Evolutionary conservation across 805 yeast genomes (phyloP).

Genomic region (Candida anglica): DNA sequence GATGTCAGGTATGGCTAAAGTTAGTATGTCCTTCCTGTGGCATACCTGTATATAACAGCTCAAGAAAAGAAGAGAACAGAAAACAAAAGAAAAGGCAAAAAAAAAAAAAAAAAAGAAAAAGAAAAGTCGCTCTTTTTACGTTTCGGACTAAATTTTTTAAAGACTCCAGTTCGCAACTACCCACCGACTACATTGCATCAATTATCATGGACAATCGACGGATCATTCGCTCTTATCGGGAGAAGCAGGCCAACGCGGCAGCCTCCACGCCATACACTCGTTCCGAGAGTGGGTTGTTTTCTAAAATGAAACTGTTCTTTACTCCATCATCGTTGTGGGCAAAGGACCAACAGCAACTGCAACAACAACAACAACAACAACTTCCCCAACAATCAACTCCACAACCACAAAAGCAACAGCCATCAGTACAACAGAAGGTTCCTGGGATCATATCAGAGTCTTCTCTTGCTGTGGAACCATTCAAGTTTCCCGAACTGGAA

Average conservation of each 20-base stretch:
- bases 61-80: too few relatives aligned
- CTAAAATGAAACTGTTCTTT: conserved; percentile 24
- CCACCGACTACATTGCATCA: too few relatives aligned
- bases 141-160: too few relatives aligned
- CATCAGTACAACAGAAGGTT: neutral
- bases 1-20: too few relatives aligned
- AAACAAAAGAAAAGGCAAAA: too few relatives aligned
- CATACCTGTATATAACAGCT: too few relatives aligned
- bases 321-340: conserved; percentile 6
- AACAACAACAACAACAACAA: conserved; percentile 1
- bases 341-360: conserved; percentile 4
- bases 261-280: conserved; percentile 18
- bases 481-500: conserved; percentile 10
- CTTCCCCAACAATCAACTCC: neutral
- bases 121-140: too few relatives aligned
- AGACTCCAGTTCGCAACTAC: too few relatives aligned
- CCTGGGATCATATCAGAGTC: neutral
- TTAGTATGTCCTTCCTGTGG: too few relatives aligned
- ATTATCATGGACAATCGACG: conserved; percentile 31
- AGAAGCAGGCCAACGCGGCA: conserved; percentile 14
- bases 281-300: conserved; percentile 17
- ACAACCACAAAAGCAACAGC: neutral
- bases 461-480: neutral
- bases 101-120: too few relatives aligned
- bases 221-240: conserved; percentile 24